phyloP scores from a whole-genome alignment of 2,329 filamentous ascomycete genomes.

The Calonectria pseudoturangicola region DNA sequence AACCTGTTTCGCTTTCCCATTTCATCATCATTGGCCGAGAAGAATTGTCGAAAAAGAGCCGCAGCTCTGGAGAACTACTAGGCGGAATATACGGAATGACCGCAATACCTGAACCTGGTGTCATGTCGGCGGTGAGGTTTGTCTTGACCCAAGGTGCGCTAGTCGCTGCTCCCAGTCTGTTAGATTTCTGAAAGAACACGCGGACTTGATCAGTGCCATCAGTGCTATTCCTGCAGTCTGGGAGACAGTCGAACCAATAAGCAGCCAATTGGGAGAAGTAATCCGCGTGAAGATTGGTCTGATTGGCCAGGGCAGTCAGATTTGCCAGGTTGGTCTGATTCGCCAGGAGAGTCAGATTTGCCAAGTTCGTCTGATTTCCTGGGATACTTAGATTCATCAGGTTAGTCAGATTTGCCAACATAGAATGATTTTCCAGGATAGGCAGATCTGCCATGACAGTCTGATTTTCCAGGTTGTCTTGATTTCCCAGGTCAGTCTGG shows the following conservation, averaged over 20 bases:
- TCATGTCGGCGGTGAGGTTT: background rate
- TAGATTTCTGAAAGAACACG: slow-evolving; percentile 13
- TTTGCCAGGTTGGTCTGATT: too few species aligned
- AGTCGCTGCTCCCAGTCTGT: background rate
- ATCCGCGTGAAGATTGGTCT: background rate
- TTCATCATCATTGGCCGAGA: background rate
- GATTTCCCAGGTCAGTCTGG: background rate
- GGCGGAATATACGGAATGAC: background rate
- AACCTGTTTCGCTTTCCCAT: background rate
- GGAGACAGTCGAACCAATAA: slow-evolving; percentile 10
- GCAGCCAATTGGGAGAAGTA: background rate
- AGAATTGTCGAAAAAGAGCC: slow-evolving; percentile 7
- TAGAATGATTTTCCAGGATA: too few species aligned
- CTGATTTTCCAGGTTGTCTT: too few species aligned
- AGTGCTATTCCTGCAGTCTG: background rate
- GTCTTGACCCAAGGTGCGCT: background rate
- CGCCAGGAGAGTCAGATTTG: too few species aligned
- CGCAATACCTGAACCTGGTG: background rate
- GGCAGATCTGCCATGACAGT: too few species aligned
- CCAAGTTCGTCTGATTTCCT: background rate
- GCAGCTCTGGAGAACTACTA: background rate
- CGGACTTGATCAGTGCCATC: slow-evolving; percentile 16
- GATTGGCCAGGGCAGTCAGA: background rate
- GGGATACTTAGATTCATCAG: background rate
- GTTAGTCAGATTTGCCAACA: too few species aligned